A percentile compares a stretch with the other conserved stretches of the same genome.
Evolutionary conservation across 306 rosid species (phyloP).

Genomic region (Cicer bijugum): DNA sequence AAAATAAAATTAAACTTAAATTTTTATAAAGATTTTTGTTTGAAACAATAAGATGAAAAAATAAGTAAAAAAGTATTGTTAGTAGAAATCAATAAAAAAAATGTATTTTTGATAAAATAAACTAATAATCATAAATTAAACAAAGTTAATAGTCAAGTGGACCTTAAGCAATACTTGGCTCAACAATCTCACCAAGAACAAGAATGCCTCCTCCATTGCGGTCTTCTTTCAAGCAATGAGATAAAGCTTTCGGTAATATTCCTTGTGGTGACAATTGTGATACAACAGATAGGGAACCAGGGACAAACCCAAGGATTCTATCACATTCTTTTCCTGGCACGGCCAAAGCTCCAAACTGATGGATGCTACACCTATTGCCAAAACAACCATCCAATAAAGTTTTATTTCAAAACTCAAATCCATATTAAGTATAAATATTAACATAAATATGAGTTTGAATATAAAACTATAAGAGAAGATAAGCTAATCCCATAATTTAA

Average conservation of each 20-base stretch:
- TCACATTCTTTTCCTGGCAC: slow-evolving; percentile 89
- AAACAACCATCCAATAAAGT: slow-evolving; percentile 42
- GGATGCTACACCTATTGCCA: slow-evolving; percentile 84
- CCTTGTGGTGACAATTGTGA: slow-evolving; percentile 85
- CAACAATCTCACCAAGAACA: slow-evolving; percentile 97
- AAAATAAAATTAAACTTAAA: no score
- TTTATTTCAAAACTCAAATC: slow-evolving; percentile 40
- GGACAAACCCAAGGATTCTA: slow-evolving; percentile 95
- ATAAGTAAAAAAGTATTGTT: no score
- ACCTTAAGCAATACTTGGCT: slow-evolving; percentile 85
- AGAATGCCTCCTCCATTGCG: slow-evolving; percentile 90
- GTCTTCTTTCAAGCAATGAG: slow-evolving; percentile 91
- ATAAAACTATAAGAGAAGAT: slow-evolving; percentile 18
- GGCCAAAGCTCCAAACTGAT: slow-evolving; percentile 79
- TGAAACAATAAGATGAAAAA: no score
- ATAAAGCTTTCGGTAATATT: slow-evolving; percentile 81
- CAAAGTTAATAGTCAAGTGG: slow-evolving; percentile 56
- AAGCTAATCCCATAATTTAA: no score
- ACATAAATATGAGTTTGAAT: slow-evolving; percentile 14
- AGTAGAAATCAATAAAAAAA: no score
- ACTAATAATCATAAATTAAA: no score
- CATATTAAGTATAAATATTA: slow-evolving; percentile 19
- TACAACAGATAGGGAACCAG: slow-evolving; percentile 76
- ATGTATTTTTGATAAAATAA: no score
- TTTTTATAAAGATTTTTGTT: no score